phyloP scores from a whole-genome alignment of 768 basidiomycete genomes.

The Crassisporium funariophilum region DNA sequence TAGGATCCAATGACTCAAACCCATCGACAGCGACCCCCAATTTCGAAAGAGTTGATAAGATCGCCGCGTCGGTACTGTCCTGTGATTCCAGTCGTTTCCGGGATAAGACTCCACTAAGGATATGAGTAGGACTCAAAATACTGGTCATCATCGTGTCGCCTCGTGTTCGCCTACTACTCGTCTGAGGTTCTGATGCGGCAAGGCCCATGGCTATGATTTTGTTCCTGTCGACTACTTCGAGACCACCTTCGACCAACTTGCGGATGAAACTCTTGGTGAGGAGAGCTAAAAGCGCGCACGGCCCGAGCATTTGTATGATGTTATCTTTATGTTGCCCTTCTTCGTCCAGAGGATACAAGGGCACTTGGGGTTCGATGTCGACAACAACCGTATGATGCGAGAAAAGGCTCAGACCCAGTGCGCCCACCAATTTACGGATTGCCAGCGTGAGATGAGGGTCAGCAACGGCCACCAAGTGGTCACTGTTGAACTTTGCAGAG shows the following conservation, averaged over 20 bases:
- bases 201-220: conserved; percentile 21
- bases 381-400: conserved; percentile 4
- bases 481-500: no score
- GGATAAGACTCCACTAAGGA: conserved; percentile 43
- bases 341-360: conserved; percentile 28
- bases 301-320: conserved; percentile 39
- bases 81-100: conserved; percentile 21
- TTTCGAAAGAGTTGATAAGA: conserved; percentile 33
- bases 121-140: conserved; percentile 14
- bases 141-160: conserved; percentile 4
- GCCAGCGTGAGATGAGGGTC: conserved; percentile 36
- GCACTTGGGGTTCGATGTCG: conserved; percentile 5
- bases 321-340: conserved; percentile 27
- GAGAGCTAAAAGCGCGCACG: conserved; percentile 42
- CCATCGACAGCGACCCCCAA: conserved; percentile 25
- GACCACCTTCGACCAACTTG: conserved; percentile 36
- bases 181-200: conserved; percentile 11
- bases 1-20: neutral
- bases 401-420: conserved; percentile 17
- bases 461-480: conserved; percentile 27
- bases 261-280: conserved; percentile 36
- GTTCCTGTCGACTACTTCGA: conserved; percentile 37
- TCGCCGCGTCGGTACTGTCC: conserved; percentile 19
- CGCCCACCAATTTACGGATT: conserved; percentile 23
- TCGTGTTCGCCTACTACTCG: conserved; percentile 19